Evolutionary conservation across 1,284 basidiomycete genomes (phyloP), one percentile per base, ranked within the genome.

Genomic region (Coniferiporia weirii): DNA sequence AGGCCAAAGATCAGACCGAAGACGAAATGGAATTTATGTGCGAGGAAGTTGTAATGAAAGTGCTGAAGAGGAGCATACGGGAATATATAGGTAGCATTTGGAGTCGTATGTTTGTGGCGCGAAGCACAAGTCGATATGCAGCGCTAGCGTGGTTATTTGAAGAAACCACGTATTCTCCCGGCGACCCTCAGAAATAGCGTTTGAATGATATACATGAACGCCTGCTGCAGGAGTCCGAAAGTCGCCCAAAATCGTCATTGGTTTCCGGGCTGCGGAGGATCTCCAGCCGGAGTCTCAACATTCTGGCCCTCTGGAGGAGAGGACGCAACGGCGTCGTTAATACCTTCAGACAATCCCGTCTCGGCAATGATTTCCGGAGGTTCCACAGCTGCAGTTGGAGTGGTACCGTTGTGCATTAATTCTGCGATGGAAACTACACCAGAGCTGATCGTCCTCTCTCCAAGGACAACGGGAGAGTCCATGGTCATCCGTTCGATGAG

Each of bases 171-270:
- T 51, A 59, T 57, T 52, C 73, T 75, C 77, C 73, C 78, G 79
- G 83, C 83, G 79, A 83, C 80, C 79, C 77, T 81, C 73, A 79
- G 77, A 71, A 77, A 72, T 64, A 79, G 69, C 65, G 77, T 75
- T 66, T 76, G 71, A 64, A 79, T 66, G 59, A 79, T 64, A 54
- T 72, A 71, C 66, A 78, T 67, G 63, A 74, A 72, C 64, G 77
- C 70, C 74, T 76, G 76, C 66, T 76, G 74, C 61, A 79, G 67
- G 63, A 69, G 67, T 73, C 80, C 74, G 67, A 82, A 75, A 74
- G 79, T 75, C 78, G 80, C 81, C 81, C 81, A 77, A 73, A 73
- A 77, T 75, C 79, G 77, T 83, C 81, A 83, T 56, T 70, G 67
- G 68, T 46, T 66, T 65, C 13, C 54, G 56, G 15, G 61, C 57